Base-by-base conservation (phyloP, 768 basidiomycete species). In the Trametes coccinea region DNA sequence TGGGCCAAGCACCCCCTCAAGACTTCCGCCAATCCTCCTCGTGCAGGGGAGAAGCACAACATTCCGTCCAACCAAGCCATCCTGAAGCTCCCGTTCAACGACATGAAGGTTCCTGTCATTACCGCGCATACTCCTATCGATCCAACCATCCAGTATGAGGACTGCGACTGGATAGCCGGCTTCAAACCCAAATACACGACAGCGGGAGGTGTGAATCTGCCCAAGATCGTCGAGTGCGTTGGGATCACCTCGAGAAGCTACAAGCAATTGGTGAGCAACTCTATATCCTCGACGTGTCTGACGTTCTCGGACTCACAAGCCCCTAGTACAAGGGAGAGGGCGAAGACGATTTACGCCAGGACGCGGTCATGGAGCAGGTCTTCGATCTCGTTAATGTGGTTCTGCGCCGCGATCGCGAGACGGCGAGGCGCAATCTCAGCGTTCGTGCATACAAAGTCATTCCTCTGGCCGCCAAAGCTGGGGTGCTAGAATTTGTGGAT, bases 321-420 rank as follows among this genome's bases (percentile, higher is more conserved):
- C 53, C 29, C 5, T 63, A 96, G 93, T 95, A 94, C 76, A 98
- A 99, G 72, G 93, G 93, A 3, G 86, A 90, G 76, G 90, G 90
- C 8, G 80, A 85, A 9, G 97, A 99, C 67, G 97, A 99, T 69
- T 72, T 97, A 48, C 87, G 97, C 43, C 97, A 99, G 74, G 97
- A 99, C 70, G 95, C 95, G 0, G 94, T 98, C 54, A 98, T 99
- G 95, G 93, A 98, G 69, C 97, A 99, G 74, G 93, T 97, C 2
- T 99, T 99, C 69, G 85, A 85, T 17, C 80, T 98, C 17, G 89
- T 95, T 58, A 98, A 98, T 64, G 75, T 82, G 8, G 82, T 98
- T 2, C 81, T 99, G 14, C 69, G 69, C 2, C 79, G 79, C 16
- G 94, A 99, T 72, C 80, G 86, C 34, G 86, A 91, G 67, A 94